These are phyloP conservation scores for Trichoderma arundinaceum DNA, from an alignment of 2,329 filamentous ascomycete genomes.

Conservation along the genomic window DNA sequence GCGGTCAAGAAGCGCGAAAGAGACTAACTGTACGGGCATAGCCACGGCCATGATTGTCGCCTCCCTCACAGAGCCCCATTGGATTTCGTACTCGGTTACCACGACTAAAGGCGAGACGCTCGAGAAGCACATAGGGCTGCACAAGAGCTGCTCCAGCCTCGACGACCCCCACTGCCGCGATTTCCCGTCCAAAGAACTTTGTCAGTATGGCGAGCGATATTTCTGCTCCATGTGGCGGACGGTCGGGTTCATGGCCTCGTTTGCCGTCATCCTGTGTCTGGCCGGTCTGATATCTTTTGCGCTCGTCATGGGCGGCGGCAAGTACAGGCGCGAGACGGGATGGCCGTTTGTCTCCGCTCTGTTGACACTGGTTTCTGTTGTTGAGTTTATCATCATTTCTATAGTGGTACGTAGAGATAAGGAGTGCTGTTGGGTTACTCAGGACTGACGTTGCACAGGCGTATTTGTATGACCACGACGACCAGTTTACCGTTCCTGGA, in stretches of 20 bases:
- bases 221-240: constrained; percentile 95
- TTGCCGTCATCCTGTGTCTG: constrained; percentile 81
- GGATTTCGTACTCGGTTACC: constrained; percentile 69
- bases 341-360: constrained; percentile 78
- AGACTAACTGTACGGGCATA: constrained; percentile 42
- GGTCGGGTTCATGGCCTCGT: constrained; percentile 84
- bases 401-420: constrained; percentile 70
- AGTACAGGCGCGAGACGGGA: constrained; percentile 77
- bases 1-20: background rate
- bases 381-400: constrained; percentile 77
- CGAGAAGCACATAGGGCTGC: constrained; percentile 74
- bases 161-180: constrained; percentile 63
- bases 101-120: constrained; percentile 54
- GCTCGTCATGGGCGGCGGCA: constrained; percentile 78
- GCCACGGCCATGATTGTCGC: constrained; percentile 74
- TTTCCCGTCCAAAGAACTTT: constrained; percentile 45
- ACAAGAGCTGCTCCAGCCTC: constrained; percentile 77
- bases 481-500: constrained; percentile 77
- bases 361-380: constrained; percentile 66
- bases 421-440: background rate
- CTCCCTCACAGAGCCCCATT: constrained; percentile 71
- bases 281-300: constrained; percentile 80
- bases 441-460: constrained; percentile 58
- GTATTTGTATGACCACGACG: constrained; percentile 81
- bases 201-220: constrained; percentile 58